Evolutionary conservation across 2,329 filamentous ascomycete species (phyloP).

Genomic region (Epichloe aotearoae): DNA sequence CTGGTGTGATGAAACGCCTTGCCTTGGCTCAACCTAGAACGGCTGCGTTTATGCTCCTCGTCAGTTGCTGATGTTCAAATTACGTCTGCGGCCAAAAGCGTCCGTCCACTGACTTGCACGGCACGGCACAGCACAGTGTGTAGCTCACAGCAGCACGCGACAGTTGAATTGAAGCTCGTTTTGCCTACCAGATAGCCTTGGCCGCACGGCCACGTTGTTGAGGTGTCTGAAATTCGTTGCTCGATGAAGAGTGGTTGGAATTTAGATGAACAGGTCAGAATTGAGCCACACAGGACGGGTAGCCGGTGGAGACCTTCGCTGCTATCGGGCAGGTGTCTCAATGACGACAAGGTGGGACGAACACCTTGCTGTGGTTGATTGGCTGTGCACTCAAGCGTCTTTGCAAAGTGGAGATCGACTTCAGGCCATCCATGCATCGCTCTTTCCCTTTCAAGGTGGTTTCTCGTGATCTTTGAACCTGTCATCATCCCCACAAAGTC

Average conservation of each 20-base stretch:
- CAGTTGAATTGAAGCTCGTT: not conserved
- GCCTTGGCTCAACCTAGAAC: not conserved
- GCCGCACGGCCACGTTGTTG: conserved; percentile 4
- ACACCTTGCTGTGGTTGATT: not conserved
- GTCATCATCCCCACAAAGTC: too few species aligned
- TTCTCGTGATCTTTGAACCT: too few species aligned
- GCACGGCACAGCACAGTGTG: not conserved
- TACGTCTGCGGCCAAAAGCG: not conserved
- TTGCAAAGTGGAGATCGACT: too few species aligned
- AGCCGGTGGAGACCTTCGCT: not conserved
- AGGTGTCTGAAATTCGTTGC: not conserved
- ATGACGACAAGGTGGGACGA: conserved; percentile 1
- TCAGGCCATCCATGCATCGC: too few species aligned
- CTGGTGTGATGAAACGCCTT: not conserved
- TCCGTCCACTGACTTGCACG: not conserved
- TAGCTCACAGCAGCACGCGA: not conserved
- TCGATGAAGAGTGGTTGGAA: not conserved
- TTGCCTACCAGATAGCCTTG: not conserved
- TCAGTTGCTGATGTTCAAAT: not conserved
- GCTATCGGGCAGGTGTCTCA: not conserved
- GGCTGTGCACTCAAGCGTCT: not conserved
- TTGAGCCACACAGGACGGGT: not conserved
- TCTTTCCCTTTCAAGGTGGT: too few species aligned
- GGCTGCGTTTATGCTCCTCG: not conserved
- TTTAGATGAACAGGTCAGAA: not conserved